Base-by-base conservation (phyloP, 1,139 yeast species). In the Hyphopichia fennica region DNA sequence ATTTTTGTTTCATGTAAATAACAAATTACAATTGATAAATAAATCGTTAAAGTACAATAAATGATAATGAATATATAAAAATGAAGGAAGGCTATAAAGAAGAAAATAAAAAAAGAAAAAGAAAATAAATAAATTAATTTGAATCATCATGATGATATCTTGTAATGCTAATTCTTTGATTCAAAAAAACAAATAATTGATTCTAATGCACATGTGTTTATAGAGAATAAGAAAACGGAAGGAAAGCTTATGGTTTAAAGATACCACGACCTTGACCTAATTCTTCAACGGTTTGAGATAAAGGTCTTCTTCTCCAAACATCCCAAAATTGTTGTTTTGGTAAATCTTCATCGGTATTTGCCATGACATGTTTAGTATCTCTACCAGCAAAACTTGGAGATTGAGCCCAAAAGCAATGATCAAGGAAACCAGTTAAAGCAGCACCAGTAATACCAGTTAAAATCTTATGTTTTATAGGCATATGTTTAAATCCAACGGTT, bases 241-340 rank as follows among this genome's bases (percentile, higher is more conserved):
- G n/a, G n/a, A n/a, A n/a, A n/a, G 4, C 13, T 44, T 51, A 65
- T 44, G 68, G 65, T 45, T 63, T 65, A 43, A 65, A 57, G 40
- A 79, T 74, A 52, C 84, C 84, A 60, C 84, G 72, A 42, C 84
- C 84, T 50, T 69, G 80, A 45, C 96, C 96, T 55, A 87, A 74
- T 56, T 82, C 84, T 50, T 81, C 86, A 32, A 85, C 77, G 16
- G 95, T 87, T 66, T 87, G 91, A 29, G 90, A 81, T 53, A 87
- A 68, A 20, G 96, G 96, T 60, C 88, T 80, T 73, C 96, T 82
- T 69, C 82, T 81, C 65, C 83, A 81, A 37, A 84, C 83, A 52
- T 87, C 95, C 90, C 91, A 87, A 69, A 86, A 86, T 31, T 82
- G 82, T 66, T 85, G 93, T 60, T 78, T 77, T 45, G 60, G 62